Evolutionary conservation across 139 green algal species (phyloP).

Genomic region (Coelastrella sp.): DNA sequence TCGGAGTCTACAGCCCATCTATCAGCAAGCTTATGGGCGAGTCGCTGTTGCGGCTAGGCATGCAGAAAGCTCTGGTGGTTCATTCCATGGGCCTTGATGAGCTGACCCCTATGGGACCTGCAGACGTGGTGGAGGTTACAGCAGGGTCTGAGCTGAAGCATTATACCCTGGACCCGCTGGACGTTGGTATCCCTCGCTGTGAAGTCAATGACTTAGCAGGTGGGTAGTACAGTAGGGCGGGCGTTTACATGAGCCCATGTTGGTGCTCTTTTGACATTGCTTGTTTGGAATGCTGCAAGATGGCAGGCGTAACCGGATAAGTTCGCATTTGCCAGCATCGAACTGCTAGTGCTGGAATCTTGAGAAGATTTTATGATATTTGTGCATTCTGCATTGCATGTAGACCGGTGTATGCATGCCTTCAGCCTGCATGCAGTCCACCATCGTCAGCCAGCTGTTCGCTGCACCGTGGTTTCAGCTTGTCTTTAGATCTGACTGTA

Average conservation of each 20-base stretch:
- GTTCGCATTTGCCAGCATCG: no score
- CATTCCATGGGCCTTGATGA: conserved; percentile 97
- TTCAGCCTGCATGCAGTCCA: no score
- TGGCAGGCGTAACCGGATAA: no score
- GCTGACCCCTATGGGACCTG: conserved; percentile 96
- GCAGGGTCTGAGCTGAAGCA: conserved; percentile 46
- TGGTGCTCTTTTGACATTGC: no score
- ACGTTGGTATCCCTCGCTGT: conserved; percentile 94
- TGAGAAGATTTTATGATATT: no score
- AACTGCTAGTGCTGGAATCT: no score
- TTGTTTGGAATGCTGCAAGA: no score
- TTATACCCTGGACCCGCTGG: conserved; percentile 79
- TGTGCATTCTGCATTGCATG: no score
- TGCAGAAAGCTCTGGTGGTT: conserved; percentile 95
- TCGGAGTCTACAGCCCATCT: conserved; percentile 91
- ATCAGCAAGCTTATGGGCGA: conserved; percentile 90
- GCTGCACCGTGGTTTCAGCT: not conserved
- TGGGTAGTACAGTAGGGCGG: not conserved
- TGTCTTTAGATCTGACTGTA: not conserved
- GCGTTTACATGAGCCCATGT: no score
- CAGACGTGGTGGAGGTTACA: conserved; percentile 92
- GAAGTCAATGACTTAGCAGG: conserved; percentile 87
- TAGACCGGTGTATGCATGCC: not conserved
- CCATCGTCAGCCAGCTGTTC: no score
- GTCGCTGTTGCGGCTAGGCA: conserved; percentile 82